These are phyloP conservation scores for Podila horticola DNA, from an alignment of 192 early-diverging fungal species.

Conservation along the genomic window DNA sequence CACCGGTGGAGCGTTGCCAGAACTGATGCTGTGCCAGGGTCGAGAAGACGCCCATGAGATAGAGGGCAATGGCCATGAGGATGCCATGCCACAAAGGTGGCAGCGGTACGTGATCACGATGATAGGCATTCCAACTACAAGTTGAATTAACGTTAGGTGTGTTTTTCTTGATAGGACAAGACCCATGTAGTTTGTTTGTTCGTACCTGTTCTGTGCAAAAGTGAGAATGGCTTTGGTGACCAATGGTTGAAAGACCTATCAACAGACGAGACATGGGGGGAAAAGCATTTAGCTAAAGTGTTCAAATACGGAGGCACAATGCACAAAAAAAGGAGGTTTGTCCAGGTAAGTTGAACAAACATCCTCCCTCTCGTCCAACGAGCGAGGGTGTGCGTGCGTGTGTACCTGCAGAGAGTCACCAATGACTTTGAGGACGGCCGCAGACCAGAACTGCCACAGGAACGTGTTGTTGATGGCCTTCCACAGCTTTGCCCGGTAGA, in stretches of 20 bases:
- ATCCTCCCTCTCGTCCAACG: background rate
- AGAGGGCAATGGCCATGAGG: conserved; percentile 49
- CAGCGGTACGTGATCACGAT: background rate
- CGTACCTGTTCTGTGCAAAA: conserved; percentile 35
- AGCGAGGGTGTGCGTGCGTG: background rate
- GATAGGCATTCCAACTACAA: conserved; percentile 4
- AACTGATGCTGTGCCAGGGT: conserved; percentile 52
- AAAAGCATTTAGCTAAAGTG: background rate
- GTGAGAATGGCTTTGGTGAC: conserved; percentile 45
- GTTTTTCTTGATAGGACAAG: background rate
- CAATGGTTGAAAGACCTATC: conserved; percentile 41
- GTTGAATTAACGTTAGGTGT: background rate
- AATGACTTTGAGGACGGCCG: conserved; percentile 42
- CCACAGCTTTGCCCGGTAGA: conserved; percentile 49
- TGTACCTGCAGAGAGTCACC: conserved; percentile 51
- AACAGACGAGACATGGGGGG: background rate
- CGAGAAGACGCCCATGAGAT: conserved; percentile 52
- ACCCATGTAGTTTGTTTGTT: background rate
- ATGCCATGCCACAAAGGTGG: conserved; percentile 49
- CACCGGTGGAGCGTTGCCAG: conserved; percentile 55
- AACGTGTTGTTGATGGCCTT: conserved; percentile 54
- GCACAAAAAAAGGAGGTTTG: background rate
- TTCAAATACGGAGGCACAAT: too few relatives aligned
- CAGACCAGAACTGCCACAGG: conserved; percentile 51
- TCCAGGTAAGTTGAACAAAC: background rate